phyloP scores from a whole-genome alignment of 306 rosid genomes.

The Datisca glomerata region DNA sequence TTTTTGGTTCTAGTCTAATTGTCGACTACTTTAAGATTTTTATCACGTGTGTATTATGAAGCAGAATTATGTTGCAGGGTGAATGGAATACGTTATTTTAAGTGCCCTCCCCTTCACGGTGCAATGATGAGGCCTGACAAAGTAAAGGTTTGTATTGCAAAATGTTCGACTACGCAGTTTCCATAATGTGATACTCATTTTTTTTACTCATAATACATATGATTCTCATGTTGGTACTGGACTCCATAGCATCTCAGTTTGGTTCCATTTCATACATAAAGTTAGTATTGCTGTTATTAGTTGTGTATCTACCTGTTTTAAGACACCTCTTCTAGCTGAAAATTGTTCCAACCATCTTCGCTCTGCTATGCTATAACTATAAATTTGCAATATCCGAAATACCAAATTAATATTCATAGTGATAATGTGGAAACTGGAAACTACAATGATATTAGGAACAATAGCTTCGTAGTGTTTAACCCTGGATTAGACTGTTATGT shows the following conservation, averaged over 20 bases:
- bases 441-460: too few relatives aligned
- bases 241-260: neutral
- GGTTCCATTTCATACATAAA: too few relatives aligned
- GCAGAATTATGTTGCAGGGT: slow-evolving; percentile 35
- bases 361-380: too few relatives aligned
- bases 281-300: neutral
- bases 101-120: slow-evolving; percentile 72
- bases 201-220: too few relatives aligned
- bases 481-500: too few relatives aligned
- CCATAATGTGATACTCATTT: neutral
- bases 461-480: too few relatives aligned
- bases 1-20: slow-evolving; percentile 1
- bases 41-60: neutral
- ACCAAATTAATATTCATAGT: too few relatives aligned
- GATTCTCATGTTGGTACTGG: neutral
- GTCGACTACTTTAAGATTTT: slow-evolving; percentile 5
- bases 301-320: neutral
- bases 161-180: neutral
- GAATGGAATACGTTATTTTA: slow-evolving; percentile 70
- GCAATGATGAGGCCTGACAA: slow-evolving; percentile 84
- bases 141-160: slow-evolving; percentile 55
- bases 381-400: too few relatives aligned
- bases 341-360: too few relatives aligned
- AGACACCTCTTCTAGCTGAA: too few relatives aligned
- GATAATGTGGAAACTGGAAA: too few relatives aligned